Evolutionary conservation across 2,329 filamentous ascomycete genomes (phyloP).

Genomic region (Hypocreales sp.): DNA sequence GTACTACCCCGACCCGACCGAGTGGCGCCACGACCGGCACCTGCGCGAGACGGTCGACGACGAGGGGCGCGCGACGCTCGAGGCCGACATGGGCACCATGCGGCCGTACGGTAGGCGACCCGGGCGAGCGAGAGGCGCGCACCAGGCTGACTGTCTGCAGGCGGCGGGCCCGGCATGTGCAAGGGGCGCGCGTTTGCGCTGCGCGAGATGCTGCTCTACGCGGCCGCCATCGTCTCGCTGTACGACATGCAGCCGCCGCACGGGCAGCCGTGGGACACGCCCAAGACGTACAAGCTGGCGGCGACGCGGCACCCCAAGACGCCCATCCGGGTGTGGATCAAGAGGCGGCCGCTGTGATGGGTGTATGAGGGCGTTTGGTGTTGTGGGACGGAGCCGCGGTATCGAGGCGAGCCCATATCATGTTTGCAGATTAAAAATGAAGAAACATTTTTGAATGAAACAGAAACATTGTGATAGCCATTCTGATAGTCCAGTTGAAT

Average conservation of each 20-base stretch:
- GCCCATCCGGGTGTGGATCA: conserved; percentile 17
- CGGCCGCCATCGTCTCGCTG: conserved; percentile 17
- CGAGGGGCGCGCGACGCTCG: conserved; percentile 8
- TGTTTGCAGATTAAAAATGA: too few relatives aligned
- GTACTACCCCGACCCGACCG: conserved; percentile 15
- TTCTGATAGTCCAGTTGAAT: too few relatives aligned
- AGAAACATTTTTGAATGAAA: too few relatives aligned
- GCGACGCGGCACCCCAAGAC: conserved; percentile 12
- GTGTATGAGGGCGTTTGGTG: too few relatives aligned
- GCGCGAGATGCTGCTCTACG: conserved; percentile 18
- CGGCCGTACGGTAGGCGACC: conserved; percentile 16
- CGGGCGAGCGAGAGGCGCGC: too few relatives aligned
- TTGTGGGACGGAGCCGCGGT: too few relatives aligned
- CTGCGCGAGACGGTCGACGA: conserved; percentile 11
- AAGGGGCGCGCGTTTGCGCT: conserved; percentile 16
- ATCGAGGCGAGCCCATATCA: too few relatives aligned
- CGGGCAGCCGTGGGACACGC: conserved; percentile 11
- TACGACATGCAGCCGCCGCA: conserved; percentile 19
- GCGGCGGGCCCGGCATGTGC: conserved; percentile 15
- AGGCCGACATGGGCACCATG: conserved; percentile 12
- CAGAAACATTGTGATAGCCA: too few relatives aligned
- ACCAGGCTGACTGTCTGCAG: too few relatives aligned
- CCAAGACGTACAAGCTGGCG: conserved; percentile 10
- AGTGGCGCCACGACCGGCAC: conserved; percentile 20
- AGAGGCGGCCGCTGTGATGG: too few relatives aligned